Base-by-base conservation (phyloP, 768 basidiomycete species). In the Podaxis sp. region DNA sequence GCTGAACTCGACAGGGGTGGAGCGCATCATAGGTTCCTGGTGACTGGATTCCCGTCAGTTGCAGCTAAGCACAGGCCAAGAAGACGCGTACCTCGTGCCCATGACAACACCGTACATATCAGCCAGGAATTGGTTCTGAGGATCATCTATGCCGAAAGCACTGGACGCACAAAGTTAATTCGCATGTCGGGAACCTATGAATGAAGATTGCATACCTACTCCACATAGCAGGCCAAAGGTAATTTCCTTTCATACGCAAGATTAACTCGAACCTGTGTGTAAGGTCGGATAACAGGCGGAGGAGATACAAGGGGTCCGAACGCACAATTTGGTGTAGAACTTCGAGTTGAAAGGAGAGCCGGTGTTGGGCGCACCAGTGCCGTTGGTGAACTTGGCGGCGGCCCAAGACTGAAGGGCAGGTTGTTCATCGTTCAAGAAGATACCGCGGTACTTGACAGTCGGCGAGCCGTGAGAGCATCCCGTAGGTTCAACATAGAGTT, bases 351-450 rank as follows among this genome's bases (percentile, higher is more conserved):
- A 88, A 1, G 87, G 85, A 2, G 82, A 81, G 18, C 79, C 77
- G 0, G 80, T 77, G 32, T 77, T 69, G 1, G 73, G 56, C 0
- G 78, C 73, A 5, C 83, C 83, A 3, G 83, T 83, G 2, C 84
- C 85, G 61, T 87, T 86, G 9, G 84, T 86, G 69, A 86, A 89
- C 64, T 84, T 85, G 62, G 84, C 84, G 63, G 79, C 75, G 13
- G 87, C 89, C 89, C 89, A 91, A 64, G 82, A 85, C 63, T 85
- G 83, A 54, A 90, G 68, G 28, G 84, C 83, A 6, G 89, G 89
- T 66, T 88, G 85, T 68, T 91, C 89, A 64, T 91, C 88, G 67
- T 91, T 91, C 63, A 91, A 71, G 75, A 91, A 87, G 46, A 89
- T 81, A 13, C 84, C 89, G 36, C 88, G 81, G 65, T 86, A 89